Percentiles rank a stretch among this genome's conserved stretches.
Evolutionary conservation across 2,329 filamentous ascomycete species (phyloP).

Genomic region (Chrysosporium queenslandicum): DNA sequence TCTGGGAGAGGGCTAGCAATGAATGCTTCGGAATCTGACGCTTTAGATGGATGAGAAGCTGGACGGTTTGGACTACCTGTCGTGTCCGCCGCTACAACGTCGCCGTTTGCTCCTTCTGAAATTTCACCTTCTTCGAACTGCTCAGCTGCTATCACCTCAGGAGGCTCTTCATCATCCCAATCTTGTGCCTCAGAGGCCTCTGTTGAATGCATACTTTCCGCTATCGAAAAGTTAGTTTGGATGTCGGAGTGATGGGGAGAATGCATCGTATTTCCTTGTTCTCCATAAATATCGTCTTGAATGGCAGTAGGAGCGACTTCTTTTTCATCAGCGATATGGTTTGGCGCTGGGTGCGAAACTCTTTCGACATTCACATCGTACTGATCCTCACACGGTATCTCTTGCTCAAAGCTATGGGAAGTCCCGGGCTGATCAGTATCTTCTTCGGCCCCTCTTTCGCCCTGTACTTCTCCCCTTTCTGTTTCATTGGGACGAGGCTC

Average conservation of each 20-base stretch:
- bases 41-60: neutral
- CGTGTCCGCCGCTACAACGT: neutral
- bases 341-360: neutral
- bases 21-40: neutral
- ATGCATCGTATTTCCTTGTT: neutral
- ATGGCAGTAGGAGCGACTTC: neutral
- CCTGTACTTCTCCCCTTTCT: no score
- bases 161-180: neutral
- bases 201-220: neutral
- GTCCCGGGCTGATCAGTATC: neutral
- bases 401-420: no score
- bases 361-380: neutral
- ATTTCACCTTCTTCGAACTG: conserved; percentile 9
- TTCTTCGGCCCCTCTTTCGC: no score
- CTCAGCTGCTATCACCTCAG: neutral
- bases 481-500: neutral
- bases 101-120: neutral
- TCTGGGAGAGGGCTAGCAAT: no score
- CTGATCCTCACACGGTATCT: neutral
- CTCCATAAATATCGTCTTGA: neutral
- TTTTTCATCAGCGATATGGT: conserved; percentile 5
- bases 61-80: neutral
- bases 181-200: neutral
- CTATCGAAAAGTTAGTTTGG: neutral
- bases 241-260: neutral